These are phyloP conservation scores for Starmerella apis DNA, from an alignment of 805 yeast genomes.

Conservation along the genomic window DNA sequence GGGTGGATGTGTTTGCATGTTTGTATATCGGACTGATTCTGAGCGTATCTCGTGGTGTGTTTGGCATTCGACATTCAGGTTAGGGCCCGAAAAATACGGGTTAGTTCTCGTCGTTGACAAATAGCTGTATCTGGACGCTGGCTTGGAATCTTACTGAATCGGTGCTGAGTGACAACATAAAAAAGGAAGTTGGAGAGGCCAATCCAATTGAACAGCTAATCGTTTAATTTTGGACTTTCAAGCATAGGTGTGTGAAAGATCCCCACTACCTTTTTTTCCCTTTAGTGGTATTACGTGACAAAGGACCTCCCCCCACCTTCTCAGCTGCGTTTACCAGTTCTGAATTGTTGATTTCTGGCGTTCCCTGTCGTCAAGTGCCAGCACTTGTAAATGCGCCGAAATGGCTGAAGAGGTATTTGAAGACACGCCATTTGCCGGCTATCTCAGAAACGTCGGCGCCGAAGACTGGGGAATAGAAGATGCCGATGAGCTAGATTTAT, in stretches of 20 bases:
- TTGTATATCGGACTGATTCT: no score
- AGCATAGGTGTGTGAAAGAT: no score
- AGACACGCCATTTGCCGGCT: slow-evolving; percentile 29
- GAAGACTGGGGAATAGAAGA: slow-evolving; percentile 32
- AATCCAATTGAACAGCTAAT: no score
- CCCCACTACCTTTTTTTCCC: not conserved
- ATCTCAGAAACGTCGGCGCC: slow-evolving; percentile 26
- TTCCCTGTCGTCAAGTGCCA: not conserved
- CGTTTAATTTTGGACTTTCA: no score
- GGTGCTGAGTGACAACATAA: not conserved
- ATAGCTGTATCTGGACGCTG: not conserved
- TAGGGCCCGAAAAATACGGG: not conserved
- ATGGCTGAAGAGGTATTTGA: slow-evolving; percentile 25
- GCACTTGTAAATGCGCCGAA: not conserved
- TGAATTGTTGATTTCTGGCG: not conserved
- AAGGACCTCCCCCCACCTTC: slow-evolving; percentile 1
- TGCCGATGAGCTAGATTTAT: not conserved
- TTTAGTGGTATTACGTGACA: slow-evolving; percentile 5
- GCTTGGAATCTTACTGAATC: not conserved
- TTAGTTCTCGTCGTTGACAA: not conserved
- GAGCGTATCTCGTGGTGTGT: not conserved
- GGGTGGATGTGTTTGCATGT: no score
- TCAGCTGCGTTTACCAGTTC: not conserved
- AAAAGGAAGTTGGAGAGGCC: no score
- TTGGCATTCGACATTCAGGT: not conserved